Base-by-base conservation (phyloP, 306 rosid genomes). In the Psophocarpus tetragonolobus region DNA sequence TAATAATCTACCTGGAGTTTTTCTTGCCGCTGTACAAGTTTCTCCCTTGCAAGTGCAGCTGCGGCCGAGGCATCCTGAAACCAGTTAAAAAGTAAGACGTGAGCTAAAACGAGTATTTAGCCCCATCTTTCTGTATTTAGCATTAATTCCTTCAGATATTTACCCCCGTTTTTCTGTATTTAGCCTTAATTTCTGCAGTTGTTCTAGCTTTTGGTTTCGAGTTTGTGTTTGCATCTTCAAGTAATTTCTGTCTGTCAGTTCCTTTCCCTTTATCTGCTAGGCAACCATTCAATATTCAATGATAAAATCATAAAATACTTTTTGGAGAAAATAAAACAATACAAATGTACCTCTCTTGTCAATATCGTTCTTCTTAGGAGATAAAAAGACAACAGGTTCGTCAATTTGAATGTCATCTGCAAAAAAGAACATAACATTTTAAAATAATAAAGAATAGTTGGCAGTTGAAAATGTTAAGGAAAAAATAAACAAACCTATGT, bases 171-270 rank as follows among this genome's bases (percentile, higher is more conserved):
- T 90, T 89, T 84, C 91, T 84, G 83, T 94, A 94, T 87, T 92
- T 94, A 32, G 97, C 98, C 87, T 85, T 91, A 62, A 91, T 83
- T 89, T 94, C 98, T 24, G 89, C 98, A 14, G 96, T 82, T 45
- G 96, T 94, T 78, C 96, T 90, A 64, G 30, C 62, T 78, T 48
- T 91, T 45, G 97, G 94, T 50, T 87, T 75, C 24, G 85, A 58
- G 76, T 82, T 84, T 26, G 80, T 74, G 68, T 85, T 48, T 57
- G 82, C 76, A 20, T 84, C 90, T 76, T 84, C 93, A 75, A 94
- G 35, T 80, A 91, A 71, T 84, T 78, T 94, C 57, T 84, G 74
- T 75, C 79, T 83, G 83, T 91, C 94, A 13, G 89, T 84, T 76
- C 41, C 90, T 76, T 87, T 88, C 56, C 76, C 83, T 72, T 60